Conservation (phyloP, 2,329 filamentous ascomycete species). For the Colletotrichum aenigma region DNA sequence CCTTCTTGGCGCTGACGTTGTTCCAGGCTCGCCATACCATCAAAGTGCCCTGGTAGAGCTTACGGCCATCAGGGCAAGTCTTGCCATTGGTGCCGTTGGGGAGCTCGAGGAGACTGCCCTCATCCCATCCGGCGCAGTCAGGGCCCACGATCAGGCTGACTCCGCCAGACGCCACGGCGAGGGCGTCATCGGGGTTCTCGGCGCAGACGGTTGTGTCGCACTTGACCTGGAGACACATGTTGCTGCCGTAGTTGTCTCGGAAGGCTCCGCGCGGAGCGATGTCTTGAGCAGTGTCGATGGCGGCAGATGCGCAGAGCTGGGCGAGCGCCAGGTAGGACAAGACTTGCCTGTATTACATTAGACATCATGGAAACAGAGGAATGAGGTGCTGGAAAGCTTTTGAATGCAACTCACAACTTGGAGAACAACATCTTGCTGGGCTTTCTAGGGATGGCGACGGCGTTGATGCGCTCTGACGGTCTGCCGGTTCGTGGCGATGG, state of each 20-base stretch:
- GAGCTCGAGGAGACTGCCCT: not conserved
- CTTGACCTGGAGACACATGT: not conserved
- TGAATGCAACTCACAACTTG: not conserved
- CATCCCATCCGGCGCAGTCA: not conserved
- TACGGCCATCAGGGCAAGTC: not conserved
- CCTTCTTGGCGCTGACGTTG: not conserved
- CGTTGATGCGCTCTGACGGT: not conserved
- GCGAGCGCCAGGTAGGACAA: not conserved
- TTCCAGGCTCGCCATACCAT: not conserved
- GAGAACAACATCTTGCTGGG: not conserved
- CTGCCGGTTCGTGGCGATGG: not conserved
- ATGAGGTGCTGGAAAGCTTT: not conserved
- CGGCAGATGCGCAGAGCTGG: not conserved
- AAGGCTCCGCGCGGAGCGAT: not conserved
- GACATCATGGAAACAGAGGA: accelerated
- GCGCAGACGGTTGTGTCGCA: not conserved
- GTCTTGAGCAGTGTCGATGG: not conserved
- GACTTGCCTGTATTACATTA: not conserved
- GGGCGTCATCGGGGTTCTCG: not conserved
- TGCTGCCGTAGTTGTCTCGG: not conserved
- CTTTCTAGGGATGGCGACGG: accelerated
- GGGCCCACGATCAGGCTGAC: not conserved
- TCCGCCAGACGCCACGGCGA: not conserved
- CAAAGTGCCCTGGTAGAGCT: not conserved
- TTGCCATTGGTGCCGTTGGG: not conserved